These are phyloP conservation scores for Blastomyces percursus DNA, from an alignment of 2,329 filamentous ascomycete species.

Conservation along the genomic window DNA sequence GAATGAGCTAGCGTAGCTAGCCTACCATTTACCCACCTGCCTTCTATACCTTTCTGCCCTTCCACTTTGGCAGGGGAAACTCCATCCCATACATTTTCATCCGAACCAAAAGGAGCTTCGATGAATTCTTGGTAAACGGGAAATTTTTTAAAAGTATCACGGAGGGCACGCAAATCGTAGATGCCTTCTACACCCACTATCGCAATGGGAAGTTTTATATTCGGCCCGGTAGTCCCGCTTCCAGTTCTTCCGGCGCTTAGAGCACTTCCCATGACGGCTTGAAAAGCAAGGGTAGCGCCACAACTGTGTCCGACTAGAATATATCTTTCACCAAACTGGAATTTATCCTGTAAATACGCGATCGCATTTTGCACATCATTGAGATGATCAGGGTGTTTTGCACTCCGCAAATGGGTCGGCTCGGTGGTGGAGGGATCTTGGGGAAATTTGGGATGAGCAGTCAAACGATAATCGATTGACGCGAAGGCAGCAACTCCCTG, in stretches of 20 bases:
- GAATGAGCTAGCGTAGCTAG: slow-evolving; percentile 34
- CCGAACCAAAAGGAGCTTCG: slow-evolving; percentile 33
- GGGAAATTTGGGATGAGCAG: slow-evolving; percentile 31
- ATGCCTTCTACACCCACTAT: slow-evolving; percentile 37
- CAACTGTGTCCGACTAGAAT: slow-evolving; percentile 39
- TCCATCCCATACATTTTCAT: slow-evolving; percentile 29
- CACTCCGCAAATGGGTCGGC: slow-evolving; percentile 23
- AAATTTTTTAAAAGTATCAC: slow-evolving; percentile 24
- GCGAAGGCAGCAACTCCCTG: slow-evolving; percentile 30
- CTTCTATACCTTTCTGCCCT: slow-evolving; percentile 22
- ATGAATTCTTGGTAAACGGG: slow-evolving; percentile 31
- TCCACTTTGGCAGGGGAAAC: slow-evolving; percentile 30
- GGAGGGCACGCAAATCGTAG: slow-evolving; percentile 32
- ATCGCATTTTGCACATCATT: slow-evolving; percentile 33
- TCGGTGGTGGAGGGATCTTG: slow-evolving; percentile 24
- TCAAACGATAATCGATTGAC: slow-evolving; percentile 39
- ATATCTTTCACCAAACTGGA: slow-evolving; percentile 30
- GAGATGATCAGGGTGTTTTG: slow-evolving; percentile 38
- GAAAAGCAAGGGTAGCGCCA: slow-evolving; percentile 37
- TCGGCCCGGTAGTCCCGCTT: slow-evolving; percentile 8
- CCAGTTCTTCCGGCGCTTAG: slow-evolving; percentile 8
- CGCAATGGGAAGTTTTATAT: slow-evolving; percentile 23
- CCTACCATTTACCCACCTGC: slow-evolving; percentile 26
- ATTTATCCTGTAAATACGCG: slow-evolving; percentile 31
- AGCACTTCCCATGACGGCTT: slow-evolving; percentile 30